phyloP scores from a whole-genome alignment of 768 basidiomycete species.

The Coprinopsis cinerea region DNA sequence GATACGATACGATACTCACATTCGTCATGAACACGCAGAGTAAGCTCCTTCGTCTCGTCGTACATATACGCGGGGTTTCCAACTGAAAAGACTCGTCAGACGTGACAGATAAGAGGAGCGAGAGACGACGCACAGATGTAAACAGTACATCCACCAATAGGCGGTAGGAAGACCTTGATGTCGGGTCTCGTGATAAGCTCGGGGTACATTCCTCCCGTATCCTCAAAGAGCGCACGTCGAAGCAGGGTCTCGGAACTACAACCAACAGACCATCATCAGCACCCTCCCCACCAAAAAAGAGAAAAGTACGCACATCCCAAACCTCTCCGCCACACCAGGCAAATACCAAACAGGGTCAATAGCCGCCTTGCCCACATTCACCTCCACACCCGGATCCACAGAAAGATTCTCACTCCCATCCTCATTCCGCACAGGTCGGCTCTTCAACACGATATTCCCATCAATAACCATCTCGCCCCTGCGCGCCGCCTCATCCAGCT shows the following conservation, averaged over 20 bases:
- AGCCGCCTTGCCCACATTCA: conserved; percentile 86
- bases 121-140: conserved; percentile 66
- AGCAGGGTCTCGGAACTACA: conserved; percentile 74
- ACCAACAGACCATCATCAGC: background rate
- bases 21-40: conserved; percentile 89
- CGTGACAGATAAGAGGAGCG: background rate
- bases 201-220: conserved; percentile 94
- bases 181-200: conserved; percentile 94
- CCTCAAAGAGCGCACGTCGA: conserved; percentile 91
- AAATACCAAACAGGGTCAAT: conserved; percentile 97
- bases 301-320: conserved; percentile 66
- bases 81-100: conserved; percentile 35
- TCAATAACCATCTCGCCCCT: conserved; percentile 72
- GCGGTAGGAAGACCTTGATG: conserved; percentile 93
- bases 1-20: too few species aligned
- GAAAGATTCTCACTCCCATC: conserved; percentile 55
- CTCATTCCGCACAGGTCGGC: conserved; percentile 52
- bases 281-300: background rate
- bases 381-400: conserved; percentile 71
- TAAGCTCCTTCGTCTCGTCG: conserved; percentile 75
- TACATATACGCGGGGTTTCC: conserved; percentile 76
- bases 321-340: conserved; percentile 90
- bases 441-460: conserved; percentile 75
- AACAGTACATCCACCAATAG: conserved; percentile 86
- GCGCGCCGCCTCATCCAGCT: conserved; percentile 78